Evolutionary conservation across 2,329 filamentous ascomycete genomes (phyloP), one percentile per base, ranked within the genome.

Genomic region (Thielaviopsis euricoi): DNA sequence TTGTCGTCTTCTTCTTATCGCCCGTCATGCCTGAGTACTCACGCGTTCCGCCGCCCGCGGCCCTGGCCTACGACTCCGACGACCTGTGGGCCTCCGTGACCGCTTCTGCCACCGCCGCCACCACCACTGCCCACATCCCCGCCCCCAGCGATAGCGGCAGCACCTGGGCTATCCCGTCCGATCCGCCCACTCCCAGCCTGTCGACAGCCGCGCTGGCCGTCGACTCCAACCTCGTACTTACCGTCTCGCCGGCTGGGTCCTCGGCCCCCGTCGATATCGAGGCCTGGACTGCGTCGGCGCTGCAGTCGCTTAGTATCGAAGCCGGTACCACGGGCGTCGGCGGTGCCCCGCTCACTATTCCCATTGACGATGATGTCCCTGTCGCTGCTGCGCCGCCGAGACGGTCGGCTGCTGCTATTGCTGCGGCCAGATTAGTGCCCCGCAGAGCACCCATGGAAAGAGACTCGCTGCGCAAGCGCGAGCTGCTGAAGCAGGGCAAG

Each of bases 401-500:
- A 17, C 15, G 43, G 17, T 21, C 43, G 15, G 58, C 58, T 23
- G 50, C 58, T 5, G 49, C 43, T 7, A 15, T 53, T 6, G 58
- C 58, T 5, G 58, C 54, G 2, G 50, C 25, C 26, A 26, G 55
- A 2, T 21, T 60, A 21, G 69, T 70, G 58, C 73, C 69, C 61
- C 73, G 68, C 61, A 74, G 72, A 58, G 77, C 71, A 57, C 73
- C 67, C 0, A 76, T 76, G 19, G 69, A 71, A 33, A 69, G 76
- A 67, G 86, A 82, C 62, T 80, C 76, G 63, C 69, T 76, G 68
- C 71, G 72, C 58, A 72, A 79, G 55, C 82, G 90, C 19, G 89
- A 95, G 63, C 80, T 83, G 2, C 67, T 95, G 56, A 75, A 93
- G 33, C 94, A 89, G 73, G 91, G 91, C 58, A 95, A 94, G 64